A percentile compares a stretch with the other conserved stretches of the same genome.
Conservation (phyloP, 108 stramenopile genomes). For the Stephanodiscus minutulus region DNA sequence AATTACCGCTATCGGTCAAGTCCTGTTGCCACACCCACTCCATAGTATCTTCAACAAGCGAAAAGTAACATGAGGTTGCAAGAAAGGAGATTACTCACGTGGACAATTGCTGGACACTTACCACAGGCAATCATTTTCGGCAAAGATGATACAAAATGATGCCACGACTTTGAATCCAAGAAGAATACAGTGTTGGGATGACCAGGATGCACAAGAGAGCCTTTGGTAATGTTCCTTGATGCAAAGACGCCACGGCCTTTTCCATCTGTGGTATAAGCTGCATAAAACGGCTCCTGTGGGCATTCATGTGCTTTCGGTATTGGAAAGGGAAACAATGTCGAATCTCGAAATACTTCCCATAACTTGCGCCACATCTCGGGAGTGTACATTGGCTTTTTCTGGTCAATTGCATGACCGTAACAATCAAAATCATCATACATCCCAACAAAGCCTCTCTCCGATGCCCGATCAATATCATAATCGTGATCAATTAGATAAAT, state of each 20-base stretch:
- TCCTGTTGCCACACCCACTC: slow-evolving; percentile 30
- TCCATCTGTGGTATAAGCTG: slow-evolving; percentile 11
- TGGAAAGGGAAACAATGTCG: slow-evolving; percentile 12
- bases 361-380: slow-evolving; percentile 7
- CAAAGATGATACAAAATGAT: slow-evolving; percentile 16
- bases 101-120: neutral
- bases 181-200: slow-evolving; percentile 32
- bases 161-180: slow-evolving; percentile 16
- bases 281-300: neutral
- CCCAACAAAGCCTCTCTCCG: neutral
- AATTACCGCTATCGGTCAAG: slow-evolving; percentile 28
- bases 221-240: slow-evolving; percentile 23
- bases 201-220: slow-evolving; percentile 17
- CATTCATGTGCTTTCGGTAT: slow-evolving; percentile 1
- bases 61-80: neutral
- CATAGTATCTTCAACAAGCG: slow-evolving; percentile 5
- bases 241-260: slow-evolving; percentile 27
- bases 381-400: slow-evolving; percentile 19
- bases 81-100: neutral
- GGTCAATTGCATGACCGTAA: slow-evolving; percentile 5
- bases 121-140: slow-evolving; percentile 17
- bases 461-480: slow-evolving; percentile 1
- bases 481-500: neutral
- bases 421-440: slow-evolving; percentile 14
- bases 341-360: slow-evolving; percentile 16